Evolutionary conservation across 768 basidiomycete genomes (phyloP).

Genomic region (Sistotremastrum suecicum): DNA sequence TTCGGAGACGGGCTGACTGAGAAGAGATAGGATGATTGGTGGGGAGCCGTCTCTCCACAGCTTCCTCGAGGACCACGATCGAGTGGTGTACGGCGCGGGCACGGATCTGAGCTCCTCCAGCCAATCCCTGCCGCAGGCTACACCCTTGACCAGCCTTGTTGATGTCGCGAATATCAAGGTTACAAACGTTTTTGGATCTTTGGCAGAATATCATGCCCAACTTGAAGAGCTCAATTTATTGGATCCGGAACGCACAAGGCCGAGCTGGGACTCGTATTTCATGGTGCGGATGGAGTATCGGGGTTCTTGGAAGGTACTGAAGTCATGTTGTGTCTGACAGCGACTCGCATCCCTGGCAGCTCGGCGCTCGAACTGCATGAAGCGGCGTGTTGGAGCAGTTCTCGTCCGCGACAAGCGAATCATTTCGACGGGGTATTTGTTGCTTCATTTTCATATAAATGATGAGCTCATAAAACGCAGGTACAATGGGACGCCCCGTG

Average conservation of each 20-base stretch:
- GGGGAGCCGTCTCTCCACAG: conserved; percentile 38
- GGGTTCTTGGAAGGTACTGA: neutral
- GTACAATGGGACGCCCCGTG: conserved; percentile 94
- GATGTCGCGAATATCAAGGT: conserved; percentile 48
- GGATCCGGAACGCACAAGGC: conserved; percentile 64
- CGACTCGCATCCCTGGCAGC: conserved; percentile 85
- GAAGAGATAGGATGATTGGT: conserved; percentile 5
- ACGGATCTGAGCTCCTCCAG: conserved; percentile 8
- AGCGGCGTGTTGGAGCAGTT: conserved; percentile 88
- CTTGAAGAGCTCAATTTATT: conserved; percentile 57
- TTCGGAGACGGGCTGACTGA: neutral
- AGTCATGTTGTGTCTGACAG: conserved; percentile 22
- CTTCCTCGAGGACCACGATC: conserved; percentile 66
- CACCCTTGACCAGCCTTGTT: conserved; percentile 13
- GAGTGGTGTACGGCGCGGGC: conserved; percentile 40
- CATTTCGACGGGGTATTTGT: conserved; percentile 21
- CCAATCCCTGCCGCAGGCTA: conserved; percentile 3
- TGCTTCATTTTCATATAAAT: too few species aligned
- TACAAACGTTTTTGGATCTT: conserved; percentile 44
- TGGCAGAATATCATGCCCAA: conserved; percentile 42
- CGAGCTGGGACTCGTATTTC: conserved; percentile 93
- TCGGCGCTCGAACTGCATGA: conserved; percentile 90
- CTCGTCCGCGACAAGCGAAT: conserved; percentile 54
- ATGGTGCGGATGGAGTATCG: conserved; percentile 44
- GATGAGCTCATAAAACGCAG: conserved; percentile 19